Evolutionary conservation across 176 grass and related monocot species (phyloP).

Genomic region (Alopecurus myosuroides): DNA sequence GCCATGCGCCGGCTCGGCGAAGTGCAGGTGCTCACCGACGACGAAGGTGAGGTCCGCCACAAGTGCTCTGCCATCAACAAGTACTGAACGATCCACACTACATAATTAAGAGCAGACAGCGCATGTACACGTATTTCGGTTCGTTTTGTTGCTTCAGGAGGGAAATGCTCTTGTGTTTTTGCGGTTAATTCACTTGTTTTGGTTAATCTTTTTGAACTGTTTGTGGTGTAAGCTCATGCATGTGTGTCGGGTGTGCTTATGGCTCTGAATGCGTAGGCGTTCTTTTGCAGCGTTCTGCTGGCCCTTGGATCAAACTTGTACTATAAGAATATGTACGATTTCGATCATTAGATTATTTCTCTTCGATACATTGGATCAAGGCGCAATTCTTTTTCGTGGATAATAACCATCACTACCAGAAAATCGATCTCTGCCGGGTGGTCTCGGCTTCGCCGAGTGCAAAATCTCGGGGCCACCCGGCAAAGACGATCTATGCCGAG

Average conservation of each 20-base stretch:
- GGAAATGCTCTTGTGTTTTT: conserved; percentile 7
- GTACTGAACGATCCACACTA: neutral
- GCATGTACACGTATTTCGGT: neutral
- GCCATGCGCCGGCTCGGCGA: conserved; percentile 69
- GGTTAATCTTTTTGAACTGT: neutral
- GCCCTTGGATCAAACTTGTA: too few relatives aligned
- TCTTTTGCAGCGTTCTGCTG: neutral
- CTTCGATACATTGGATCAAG: too few relatives aligned
- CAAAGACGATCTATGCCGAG: too few relatives aligned
- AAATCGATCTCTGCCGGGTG: too few relatives aligned
- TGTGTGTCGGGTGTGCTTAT: neutral
- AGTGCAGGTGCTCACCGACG: conserved; percentile 54
- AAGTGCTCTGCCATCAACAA: conserved; percentile 65
- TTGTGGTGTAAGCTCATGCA: neutral
- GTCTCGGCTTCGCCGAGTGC: too few relatives aligned
- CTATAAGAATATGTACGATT: too few relatives aligned
- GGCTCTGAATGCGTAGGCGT: neutral
- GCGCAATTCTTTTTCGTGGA: too few relatives aligned
- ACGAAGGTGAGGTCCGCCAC: conserved; percentile 69
- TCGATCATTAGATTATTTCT: too few relatives aligned
- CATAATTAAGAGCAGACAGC: neutral
- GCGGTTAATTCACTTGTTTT: neutral
- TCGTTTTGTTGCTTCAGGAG: conserved; percentile 18
- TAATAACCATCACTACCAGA: too few relatives aligned
- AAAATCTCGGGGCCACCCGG: too few relatives aligned